Evolutionary conservation across 257 asterid genomes (phyloP), one percentile per base, ranked within the genome.

Genomic region (Capsicum rhomboideum): DNA sequence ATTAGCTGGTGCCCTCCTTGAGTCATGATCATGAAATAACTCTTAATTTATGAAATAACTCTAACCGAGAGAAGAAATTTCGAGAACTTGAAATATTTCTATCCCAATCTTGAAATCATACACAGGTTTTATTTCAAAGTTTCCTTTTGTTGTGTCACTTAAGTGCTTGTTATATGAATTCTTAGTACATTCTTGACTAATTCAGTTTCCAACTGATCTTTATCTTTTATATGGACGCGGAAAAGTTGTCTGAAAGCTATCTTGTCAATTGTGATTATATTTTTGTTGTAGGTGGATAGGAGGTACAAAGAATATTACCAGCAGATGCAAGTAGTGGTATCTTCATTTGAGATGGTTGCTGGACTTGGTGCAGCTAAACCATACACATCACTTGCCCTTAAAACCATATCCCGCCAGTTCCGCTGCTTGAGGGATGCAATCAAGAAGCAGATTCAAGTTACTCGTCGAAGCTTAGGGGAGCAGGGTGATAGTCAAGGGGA

Each of bases 401-500:
- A 72, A 68, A 93, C 96, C 31, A 93, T 94, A 83, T 93, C 97
- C 56, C 84, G 92, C 84, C 98, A 93, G 85, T 93, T 94, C 54
- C 90, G 96, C 46, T 83, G 89, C 68, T 69, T 94, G 83, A 90
- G 89, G 4, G 94, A 94, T 34, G 89, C 94, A 59, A 90, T 93
- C 91, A 91, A 88, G 93, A 88, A 82, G 87, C 94, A 93, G 80
- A 93, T 93, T 78, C 90, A 90, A 75, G 87, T 85, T 18, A 86
- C 87, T 10, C 95, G 88, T 82, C 90, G 87, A 84, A 86, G 82
- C 82, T 79, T 91, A 69, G 97, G 96, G 79, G 97, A 92, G 67
- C 86, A 88, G 54, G 88, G 90, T n/a, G 63, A 67, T 79, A 87
- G 88, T 83, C 87, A 83, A 80, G 92, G 90, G 9, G 89, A 83